A percentile compares a stretch with the other conserved stretches of the same genome.
Evolutionary conservation across 78 protist genomes (phyloP).

Genomic region (Dictyostelium intermedium): DNA sequence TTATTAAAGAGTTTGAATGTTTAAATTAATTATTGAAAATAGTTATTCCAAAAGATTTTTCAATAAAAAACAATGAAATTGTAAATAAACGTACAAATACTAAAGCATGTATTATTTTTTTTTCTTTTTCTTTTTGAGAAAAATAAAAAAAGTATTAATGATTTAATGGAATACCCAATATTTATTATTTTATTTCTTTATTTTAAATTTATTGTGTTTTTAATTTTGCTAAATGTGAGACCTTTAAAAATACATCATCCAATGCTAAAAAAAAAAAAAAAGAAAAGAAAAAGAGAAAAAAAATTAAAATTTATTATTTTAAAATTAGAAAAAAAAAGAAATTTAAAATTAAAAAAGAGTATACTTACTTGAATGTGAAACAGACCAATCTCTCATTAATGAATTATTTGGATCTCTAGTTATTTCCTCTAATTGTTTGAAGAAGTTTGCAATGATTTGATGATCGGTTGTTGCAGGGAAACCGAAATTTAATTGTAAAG

Average conservation of each 20-base stretch:
- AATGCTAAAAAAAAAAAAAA: background rate
- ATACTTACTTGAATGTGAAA: conserved; percentile 39
- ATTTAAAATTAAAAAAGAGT: background rate
- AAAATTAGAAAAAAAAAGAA: background rate
- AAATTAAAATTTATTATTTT: no score
- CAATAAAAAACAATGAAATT: no score
- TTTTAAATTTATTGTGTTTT: conserved; percentile 5
- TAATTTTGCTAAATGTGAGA: conserved; percentile 8
- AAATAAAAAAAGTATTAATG: no score
- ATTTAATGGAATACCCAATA: background rate
- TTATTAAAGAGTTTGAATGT: no score
- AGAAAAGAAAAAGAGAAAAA: no score
- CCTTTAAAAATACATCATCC: conserved; percentile 41
- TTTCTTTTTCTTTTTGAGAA: no score
- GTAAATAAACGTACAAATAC: no score
- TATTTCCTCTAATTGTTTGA: conserved; percentile 10
- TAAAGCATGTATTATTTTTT: background rate
- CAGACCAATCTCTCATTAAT: conserved; percentile 33
- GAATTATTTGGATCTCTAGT: background rate
- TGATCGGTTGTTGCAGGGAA: conserved; percentile 15
- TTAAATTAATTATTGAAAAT: no score
- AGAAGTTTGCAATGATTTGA: background rate
- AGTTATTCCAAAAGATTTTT: no score
- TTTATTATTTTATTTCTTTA: background rate
- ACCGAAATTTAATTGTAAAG: conserved; percentile 40